phyloP scores from a whole-genome alignment of 2,329 filamentous ascomycete species.

The Pseudogymnoascus sp. region DNA sequence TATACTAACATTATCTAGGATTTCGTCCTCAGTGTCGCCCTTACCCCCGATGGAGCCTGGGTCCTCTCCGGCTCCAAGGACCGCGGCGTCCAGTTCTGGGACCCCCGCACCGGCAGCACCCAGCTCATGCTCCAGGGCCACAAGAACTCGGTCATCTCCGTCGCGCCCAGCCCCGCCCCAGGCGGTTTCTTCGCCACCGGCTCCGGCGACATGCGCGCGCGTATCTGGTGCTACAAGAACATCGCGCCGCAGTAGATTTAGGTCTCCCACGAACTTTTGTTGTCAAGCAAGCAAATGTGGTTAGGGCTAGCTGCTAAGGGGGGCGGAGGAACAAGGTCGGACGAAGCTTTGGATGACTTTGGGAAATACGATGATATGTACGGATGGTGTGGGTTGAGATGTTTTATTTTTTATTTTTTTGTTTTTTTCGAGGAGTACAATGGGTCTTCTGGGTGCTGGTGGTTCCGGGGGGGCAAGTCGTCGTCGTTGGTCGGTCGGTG shows the following conservation, averaged over 20 bases:
- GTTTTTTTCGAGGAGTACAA: background rate
- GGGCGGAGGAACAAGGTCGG: background rate
- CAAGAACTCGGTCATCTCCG: conserved; percentile 97
- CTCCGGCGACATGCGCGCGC: conserved; percentile 92
- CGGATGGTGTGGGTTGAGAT: background rate
- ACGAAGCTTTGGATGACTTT: background rate
- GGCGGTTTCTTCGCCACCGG: conserved; percentile 90
- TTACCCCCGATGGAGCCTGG: conserved; percentile 91
- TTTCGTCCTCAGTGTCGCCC: conserved; percentile 90
- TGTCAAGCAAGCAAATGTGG: background rate
- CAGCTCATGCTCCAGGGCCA: conserved; percentile 98
- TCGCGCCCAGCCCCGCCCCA: conserved; percentile 69
- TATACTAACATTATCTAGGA: conserved; percentile 47
- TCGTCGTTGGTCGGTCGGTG: background rate
- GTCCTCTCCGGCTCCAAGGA: conserved; percentile 97
- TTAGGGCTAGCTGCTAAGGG: background rate
- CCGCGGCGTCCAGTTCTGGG: conserved; percentile 97
- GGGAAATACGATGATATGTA: background rate
- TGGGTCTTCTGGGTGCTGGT: background rate
- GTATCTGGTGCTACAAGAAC: conserved; percentile 82
- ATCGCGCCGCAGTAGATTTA: conserved; percentile 19
- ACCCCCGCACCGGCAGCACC: conserved; percentile 82
- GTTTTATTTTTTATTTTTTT: background rate
- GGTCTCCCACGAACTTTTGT: background rate
- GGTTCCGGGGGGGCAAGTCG: background rate